Conservation (phyloP, 192 early-diverging fungal species). For the Umbelopsis isabellina region DNA sequence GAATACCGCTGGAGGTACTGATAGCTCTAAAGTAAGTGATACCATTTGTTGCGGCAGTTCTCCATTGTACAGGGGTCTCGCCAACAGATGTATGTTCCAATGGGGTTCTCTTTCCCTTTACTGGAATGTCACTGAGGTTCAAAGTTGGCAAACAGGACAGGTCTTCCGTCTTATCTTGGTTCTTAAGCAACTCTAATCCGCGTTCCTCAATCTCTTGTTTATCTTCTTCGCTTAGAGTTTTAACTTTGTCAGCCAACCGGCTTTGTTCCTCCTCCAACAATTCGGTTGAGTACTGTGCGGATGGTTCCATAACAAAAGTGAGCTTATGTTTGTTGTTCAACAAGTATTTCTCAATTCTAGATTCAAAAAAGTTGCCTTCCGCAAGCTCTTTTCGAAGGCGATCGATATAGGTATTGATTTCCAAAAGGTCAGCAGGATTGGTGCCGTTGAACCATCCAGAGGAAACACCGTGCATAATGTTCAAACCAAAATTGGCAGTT, state of each 20-base stretch:
- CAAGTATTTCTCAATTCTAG: constrained; percentile 76
- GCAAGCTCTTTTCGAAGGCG: constrained; percentile 64
- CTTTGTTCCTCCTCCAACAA: constrained; percentile 66
- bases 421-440: constrained; percentile 82
- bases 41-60: constrained; percentile 84
- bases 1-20: constrained; percentile 64
- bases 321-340: constrained; percentile 79
- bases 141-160: constrained; percentile 83
- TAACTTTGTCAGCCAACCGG: constrained; percentile 65
- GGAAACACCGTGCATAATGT: constrained; percentile 73
- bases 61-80: constrained; percentile 70
- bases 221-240: constrained; percentile 62
- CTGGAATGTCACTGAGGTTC: constrained; percentile 75
- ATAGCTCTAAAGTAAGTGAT: constrained; percentile 87
- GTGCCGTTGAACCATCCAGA: constrained; percentile 89
- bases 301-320: constrained; percentile 83
- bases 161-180: constrained; percentile 80
- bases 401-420: constrained; percentile 78
- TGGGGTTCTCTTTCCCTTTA: constrained; percentile 60
- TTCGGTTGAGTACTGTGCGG: constrained; percentile 60
- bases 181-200: constrained; percentile 65
- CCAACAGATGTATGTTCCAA: constrained; percentile 53
- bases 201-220: constrained; percentile 63
- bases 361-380: constrained; percentile 72
- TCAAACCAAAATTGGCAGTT: constrained; percentile 86